Evolutionary conservation across 345 rosid species (phyloP).

Genomic region (Citrus unshiu): DNA sequence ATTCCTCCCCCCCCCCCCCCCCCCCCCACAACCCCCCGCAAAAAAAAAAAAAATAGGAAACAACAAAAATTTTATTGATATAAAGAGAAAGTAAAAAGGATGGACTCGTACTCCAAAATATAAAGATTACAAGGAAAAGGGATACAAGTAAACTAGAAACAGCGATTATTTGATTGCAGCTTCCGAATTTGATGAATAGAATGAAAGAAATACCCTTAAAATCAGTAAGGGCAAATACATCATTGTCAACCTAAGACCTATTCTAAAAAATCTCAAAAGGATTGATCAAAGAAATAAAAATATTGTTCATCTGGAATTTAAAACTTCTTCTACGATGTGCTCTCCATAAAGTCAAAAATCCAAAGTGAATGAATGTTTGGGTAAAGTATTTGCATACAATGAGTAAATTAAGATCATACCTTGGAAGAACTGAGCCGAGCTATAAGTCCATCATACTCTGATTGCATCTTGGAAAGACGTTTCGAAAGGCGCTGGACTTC

Average conservation of each 20-base stretch:
- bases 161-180: background rate
- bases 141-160: background rate
- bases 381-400: background rate
- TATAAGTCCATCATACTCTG: constrained; percentile 67
- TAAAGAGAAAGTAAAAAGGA: too few relatives aligned
- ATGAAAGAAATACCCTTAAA: background rate
- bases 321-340: background rate
- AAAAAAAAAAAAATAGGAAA: too few relatives aligned
- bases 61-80: too few relatives aligned
- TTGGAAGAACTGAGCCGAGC: constrained; percentile 78
- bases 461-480: constrained; percentile 85
- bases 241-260: background rate
- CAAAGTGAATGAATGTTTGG: background rate
- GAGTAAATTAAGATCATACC: constrained; percentile 35
- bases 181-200: background rate
- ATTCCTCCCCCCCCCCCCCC: too few relatives aligned
- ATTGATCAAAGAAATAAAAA: too few relatives aligned
- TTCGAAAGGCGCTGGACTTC: constrained; percentile 89
- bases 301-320: background rate
- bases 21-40: too few relatives aligned
- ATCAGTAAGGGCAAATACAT: background rate
- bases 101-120: background rate
- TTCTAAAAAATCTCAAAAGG: background rate
- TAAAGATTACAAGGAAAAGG: background rate
- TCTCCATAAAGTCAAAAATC: background rate